Evolutionary conservation across 768 basidiomycete genomes (phyloP).

Genomic region (Sarcomyxa edulis): DNA sequence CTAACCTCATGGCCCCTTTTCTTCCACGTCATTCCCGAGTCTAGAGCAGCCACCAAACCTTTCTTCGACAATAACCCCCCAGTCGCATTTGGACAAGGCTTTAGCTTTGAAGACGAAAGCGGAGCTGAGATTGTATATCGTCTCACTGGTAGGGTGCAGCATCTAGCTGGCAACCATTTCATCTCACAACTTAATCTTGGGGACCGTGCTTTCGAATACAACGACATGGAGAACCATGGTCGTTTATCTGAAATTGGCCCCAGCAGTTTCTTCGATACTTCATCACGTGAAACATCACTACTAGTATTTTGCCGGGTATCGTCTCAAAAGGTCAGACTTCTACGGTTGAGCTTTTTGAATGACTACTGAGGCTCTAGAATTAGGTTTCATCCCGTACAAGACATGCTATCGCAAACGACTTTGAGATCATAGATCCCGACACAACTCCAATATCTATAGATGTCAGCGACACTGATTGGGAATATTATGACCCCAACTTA

Average conservation of each 20-base stretch:
- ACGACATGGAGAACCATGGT: not conserved
- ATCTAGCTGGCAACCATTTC: not conserved
- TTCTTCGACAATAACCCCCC: not conserved
- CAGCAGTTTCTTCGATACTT: not conserved
- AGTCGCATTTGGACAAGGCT: not conserved
- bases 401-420: no score
- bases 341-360: not conserved
- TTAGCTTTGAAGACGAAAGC: not conserved
- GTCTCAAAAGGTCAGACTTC: no score
- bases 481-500: not conserved
- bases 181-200: not conserved
- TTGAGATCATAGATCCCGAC: no score
- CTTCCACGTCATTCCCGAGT: not conserved
- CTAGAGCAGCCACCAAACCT: no score
- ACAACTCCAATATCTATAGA: no score
- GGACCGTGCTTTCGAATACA: not conserved
- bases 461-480: not conserved
- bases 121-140: not conserved
- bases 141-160: not conserved
- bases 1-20: not conserved
- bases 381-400: no score
- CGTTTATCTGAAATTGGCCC: not conserved
- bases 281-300: not conserved
- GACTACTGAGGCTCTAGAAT: no score
- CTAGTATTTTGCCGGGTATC: not conserved